phyloP scores from a whole-genome alignment of 2,329 filamentous ascomycete genomes.

The Trichoderma sp. region DNA sequence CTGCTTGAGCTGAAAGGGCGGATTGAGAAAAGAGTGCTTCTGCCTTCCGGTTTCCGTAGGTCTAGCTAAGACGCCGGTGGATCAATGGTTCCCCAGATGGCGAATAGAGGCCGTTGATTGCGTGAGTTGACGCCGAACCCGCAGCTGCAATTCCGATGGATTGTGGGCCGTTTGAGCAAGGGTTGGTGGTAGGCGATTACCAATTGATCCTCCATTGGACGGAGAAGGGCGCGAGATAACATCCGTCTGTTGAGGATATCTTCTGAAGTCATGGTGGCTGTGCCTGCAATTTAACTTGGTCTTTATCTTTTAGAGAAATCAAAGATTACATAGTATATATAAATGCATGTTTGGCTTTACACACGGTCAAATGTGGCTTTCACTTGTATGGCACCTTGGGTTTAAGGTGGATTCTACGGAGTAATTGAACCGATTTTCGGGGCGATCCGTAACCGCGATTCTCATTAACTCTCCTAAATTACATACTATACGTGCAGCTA shows the following conservation, averaged over 20 bases:
- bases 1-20: background rate
- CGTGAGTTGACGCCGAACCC: background rate
- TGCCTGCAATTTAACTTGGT: background rate
- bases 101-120: slow-evolving; percentile 12
- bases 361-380: background rate
- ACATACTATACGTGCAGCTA: background rate
- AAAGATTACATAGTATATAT: background rate
- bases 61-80: background rate
- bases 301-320: background rate
- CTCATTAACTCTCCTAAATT: background rate
- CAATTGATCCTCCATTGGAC: background rate
- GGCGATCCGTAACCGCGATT: background rate
- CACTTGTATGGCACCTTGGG: background rate
- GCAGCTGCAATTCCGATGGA: background rate
- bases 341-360: background rate
- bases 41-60: background rate
- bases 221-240: background rate
- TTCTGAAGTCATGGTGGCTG: background rate
- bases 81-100: background rate
- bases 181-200: background rate
- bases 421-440: background rate
- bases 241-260: background rate
- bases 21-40: background rate
- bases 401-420: background rate
- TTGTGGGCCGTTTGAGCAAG: background rate